Evolutionary conservation across 495 filamentous ascomycete genomes (phyloP).

Genomic region (Trichoderma asperelloides): DNA sequence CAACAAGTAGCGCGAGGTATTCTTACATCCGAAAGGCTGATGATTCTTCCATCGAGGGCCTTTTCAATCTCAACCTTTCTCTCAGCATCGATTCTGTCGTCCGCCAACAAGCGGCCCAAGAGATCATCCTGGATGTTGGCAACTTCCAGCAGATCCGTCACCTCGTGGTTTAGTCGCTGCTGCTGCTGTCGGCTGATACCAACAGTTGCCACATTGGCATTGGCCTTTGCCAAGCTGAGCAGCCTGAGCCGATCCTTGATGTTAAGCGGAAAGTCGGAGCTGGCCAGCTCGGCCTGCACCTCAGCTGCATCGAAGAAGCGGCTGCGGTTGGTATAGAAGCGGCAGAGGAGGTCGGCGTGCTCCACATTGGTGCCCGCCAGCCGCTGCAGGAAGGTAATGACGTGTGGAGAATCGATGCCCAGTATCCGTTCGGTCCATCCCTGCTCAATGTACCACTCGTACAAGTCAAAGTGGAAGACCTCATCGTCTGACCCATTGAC

Average conservation of each 20-base stretch:
- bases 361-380: constrained; percentile 56
- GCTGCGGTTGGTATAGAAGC: constrained; percentile 71
- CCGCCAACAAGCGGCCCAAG: constrained; percentile 66
- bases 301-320: constrained; percentile 76
- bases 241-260: constrained; percentile 80
- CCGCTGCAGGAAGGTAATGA: constrained; percentile 76
- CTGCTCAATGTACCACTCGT: constrained; percentile 89
- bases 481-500: constrained; percentile 81
- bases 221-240: constrained; percentile 76
- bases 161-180: constrained; percentile 69
- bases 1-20: not conserved
- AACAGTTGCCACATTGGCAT: constrained; percentile 65
- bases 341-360: constrained; percentile 88
- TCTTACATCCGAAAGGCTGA: constrained; percentile 65
- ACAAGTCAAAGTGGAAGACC: constrained; percentile 87
- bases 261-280: constrained; percentile 64
- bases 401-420: constrained; percentile 69
- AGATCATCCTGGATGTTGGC: constrained; percentile 93
- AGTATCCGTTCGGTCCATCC: constrained; percentile 78
- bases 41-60: constrained; percentile 64
- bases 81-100: constrained; percentile 53
- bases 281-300: constrained; percentile 75
- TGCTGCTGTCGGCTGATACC: constrained; percentile 66
- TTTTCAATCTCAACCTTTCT: constrained; percentile 51
- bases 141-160: constrained; percentile 80